Evolutionary conservation across 2,329 filamentous ascomycete genomes (phyloP).

Genomic region (Atkinsonella texensis): DNA sequence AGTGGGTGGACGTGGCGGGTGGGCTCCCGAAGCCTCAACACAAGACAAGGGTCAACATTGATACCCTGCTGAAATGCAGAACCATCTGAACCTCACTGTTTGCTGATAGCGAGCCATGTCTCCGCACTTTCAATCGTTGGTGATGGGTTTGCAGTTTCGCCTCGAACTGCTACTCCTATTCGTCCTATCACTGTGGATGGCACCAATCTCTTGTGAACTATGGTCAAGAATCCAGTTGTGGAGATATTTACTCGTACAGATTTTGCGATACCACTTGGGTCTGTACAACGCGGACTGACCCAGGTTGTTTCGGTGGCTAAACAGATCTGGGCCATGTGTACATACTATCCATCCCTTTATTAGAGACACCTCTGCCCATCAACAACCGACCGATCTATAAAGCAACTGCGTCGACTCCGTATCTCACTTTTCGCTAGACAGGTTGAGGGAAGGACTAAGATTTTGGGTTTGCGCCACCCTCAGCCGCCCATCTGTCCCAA

Average conservation of each 20-base stretch:
- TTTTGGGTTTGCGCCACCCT: slow-evolving; percentile 5
- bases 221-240: no score
- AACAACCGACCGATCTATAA: neutral
- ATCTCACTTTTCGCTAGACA: neutral
- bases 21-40: slow-evolving; percentile 6
- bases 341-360: neutral
- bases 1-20: neutral
- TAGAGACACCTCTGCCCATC: neutral
- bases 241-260: no score
- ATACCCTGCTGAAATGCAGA: neutral
- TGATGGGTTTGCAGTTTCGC: no score
- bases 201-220: no score
- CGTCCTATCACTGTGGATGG: no score
- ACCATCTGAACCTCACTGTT: neutral
- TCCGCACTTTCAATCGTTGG: no score
- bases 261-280: no score
- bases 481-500: neutral
- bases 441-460: neutral
- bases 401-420: neutral
- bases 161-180: no score
- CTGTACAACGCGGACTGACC: no score
- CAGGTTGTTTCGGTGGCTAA: no score
- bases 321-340: no score
- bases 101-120: neutral
- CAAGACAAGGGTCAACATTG: neutral